phyloP scores from a whole-genome alignment of 495 filamentous ascomycete species.

The Amniculicola lignicola region DNA sequence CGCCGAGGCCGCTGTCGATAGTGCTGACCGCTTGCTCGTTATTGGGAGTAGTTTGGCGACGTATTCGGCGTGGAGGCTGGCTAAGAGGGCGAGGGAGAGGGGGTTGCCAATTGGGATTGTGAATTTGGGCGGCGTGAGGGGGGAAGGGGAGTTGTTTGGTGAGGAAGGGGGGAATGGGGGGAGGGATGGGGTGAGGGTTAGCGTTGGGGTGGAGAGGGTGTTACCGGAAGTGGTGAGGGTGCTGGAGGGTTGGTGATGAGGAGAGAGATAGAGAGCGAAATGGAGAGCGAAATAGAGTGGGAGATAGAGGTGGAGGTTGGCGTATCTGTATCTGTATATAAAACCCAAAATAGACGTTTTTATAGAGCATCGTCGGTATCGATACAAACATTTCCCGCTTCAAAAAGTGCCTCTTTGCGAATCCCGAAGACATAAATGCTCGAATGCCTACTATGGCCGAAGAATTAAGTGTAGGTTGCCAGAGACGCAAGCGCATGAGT shows the following conservation, averaged over 20 bases:
- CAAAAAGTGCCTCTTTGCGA: too few relatives aligned
- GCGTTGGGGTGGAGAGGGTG: slow-evolving; percentile 35
- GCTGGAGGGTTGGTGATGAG: slow-evolving; percentile 17
- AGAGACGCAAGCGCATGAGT: too few relatives aligned
- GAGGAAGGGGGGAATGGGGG: slow-evolving; percentile 27
- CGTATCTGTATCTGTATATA: not conserved
- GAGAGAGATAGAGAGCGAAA: slow-evolving; percentile 1
- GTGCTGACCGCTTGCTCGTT: slow-evolving; percentile 69
- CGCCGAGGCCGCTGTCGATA: slow-evolving; percentile 78
- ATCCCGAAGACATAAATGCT: too few relatives aligned
- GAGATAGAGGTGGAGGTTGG: not conserved
- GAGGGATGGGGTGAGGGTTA: slow-evolving; percentile 33
- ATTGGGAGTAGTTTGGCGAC: slow-evolving; percentile 89
- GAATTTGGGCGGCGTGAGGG: slow-evolving; percentile 45
- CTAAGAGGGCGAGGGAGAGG: slow-evolving; percentile 72
- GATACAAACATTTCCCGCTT: too few relatives aligned
- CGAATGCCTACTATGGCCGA: too few relatives aligned
- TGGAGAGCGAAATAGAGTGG: not conserved
- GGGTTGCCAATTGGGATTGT: slow-evolving; percentile 70
- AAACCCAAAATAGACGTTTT: too few relatives aligned
- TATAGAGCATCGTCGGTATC: too few relatives aligned
- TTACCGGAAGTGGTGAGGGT: slow-evolving; percentile 37
- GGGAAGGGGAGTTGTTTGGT: slow-evolving; percentile 39
- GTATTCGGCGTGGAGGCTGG: slow-evolving; percentile 89
- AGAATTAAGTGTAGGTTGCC: too few relatives aligned